Evolutionary conservation across 2,329 filamentous ascomycete species (phyloP).

Genomic region (Trichoderma endophyticum): DNA sequence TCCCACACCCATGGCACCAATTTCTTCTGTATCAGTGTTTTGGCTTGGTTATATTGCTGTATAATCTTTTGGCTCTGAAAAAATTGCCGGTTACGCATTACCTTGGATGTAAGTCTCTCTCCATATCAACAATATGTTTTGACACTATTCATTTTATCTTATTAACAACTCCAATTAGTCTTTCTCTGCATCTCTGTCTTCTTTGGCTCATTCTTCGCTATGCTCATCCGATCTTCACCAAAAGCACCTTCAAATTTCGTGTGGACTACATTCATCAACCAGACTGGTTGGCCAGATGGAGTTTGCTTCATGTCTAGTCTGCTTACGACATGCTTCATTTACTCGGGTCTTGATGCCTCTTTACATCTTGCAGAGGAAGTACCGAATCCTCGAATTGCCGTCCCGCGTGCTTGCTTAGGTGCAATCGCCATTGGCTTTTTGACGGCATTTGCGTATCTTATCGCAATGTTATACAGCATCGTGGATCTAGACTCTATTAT

Average conservation of each 20-base stretch:
- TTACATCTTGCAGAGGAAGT: constrained; percentile 39
- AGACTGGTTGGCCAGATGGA: constrained; percentile 28
- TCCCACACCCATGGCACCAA: background rate
- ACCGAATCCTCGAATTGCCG: constrained; percentile 27
- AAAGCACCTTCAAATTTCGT: constrained; percentile 25
- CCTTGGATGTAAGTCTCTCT: background rate
- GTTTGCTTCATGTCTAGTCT: constrained; percentile 40
- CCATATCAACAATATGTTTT: background rate
- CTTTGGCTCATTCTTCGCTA: background rate
- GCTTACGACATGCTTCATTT: constrained; percentile 36
- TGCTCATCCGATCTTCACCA: constrained; percentile 19
- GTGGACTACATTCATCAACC: constrained; percentile 32
- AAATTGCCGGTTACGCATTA: background rate
- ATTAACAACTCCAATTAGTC: background rate
- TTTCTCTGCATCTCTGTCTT: background rate
- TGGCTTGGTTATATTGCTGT: background rate
- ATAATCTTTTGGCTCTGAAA: background rate
- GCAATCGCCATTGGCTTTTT: constrained; percentile 33
- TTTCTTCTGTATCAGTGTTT: background rate
- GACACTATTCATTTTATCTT: background rate
- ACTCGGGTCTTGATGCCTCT: constrained; percentile 35
- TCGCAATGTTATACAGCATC: constrained; percentile 28
- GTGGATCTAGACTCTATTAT: constrained; percentile 22
- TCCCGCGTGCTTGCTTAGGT: constrained; percentile 32
- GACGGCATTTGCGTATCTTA: constrained; percentile 30